phyloP scores from a whole-genome alignment of 1,139 yeast genomes.

The Pichia sp. region DNA sequence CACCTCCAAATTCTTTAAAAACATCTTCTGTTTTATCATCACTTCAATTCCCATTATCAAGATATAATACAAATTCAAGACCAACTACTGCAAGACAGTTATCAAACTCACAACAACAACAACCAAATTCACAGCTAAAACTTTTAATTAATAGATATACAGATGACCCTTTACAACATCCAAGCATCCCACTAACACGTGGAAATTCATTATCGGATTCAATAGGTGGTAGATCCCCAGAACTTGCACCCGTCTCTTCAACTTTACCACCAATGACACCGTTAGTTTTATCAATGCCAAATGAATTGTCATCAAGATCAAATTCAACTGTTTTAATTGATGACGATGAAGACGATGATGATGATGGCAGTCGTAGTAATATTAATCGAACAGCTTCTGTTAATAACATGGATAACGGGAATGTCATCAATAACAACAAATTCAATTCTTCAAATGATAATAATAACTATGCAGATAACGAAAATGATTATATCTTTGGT shows the following conservation, averaged over 20 bases:
- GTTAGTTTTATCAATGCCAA: constrained; percentile 24
- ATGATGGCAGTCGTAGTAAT: constrained; percentile 5
- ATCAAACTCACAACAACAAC: neutral
- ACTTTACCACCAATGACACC: constrained; percentile 33
- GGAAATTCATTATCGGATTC: constrained; percentile 22
- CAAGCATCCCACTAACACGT: constrained; percentile 12
- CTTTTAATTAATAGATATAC: constrained; percentile 5
- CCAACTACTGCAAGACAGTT: constrained; percentile 4
- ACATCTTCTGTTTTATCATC: constrained; percentile 16
- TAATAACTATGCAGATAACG: constrained; percentile 15
- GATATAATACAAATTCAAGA: neutral
- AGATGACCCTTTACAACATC: constrained; percentile 3
- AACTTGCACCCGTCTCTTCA: constrained; percentile 29
- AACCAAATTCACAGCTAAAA: constrained; percentile 4
- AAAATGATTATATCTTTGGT: constrained; percentile 25
- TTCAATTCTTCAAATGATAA: neutral
- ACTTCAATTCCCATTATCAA: constrained; percentile 1
- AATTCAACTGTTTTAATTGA: constrained; percentile 11
- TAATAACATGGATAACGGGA: constrained; percentile 9
- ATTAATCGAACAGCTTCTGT: constrained; percentile 6
- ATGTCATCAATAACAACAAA: neutral
- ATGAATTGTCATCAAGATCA: constrained; percentile 14
- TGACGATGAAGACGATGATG: constrained; percentile 15
- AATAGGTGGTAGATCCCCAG: constrained; percentile 30
- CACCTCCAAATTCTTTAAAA: constrained; percentile 39